These are phyloP conservation scores for Gossypium arboreum DNA, from an alignment of 345 rosid genomes.

Conservation along the genomic window DNA sequence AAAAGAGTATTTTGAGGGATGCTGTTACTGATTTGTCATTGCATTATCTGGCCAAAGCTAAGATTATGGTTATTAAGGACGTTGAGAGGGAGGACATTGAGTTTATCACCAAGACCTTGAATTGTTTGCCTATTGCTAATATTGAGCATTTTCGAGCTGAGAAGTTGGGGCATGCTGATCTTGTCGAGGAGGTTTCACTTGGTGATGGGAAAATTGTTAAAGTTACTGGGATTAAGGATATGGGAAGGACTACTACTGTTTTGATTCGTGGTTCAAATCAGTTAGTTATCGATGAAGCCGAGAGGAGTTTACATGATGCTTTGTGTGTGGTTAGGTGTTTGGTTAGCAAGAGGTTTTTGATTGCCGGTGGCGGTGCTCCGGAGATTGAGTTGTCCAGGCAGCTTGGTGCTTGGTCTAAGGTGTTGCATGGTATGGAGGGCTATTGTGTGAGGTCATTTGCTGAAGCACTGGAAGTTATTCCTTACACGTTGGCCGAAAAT, in stretches of 20 bases:
- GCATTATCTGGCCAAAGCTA: slow-evolving; percentile 91
- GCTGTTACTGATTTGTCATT: slow-evolving; percentile 92
- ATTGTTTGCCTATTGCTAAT: slow-evolving; percentile 91
- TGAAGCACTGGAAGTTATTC: slow-evolving; percentile 95
- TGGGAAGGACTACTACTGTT: slow-evolving; percentile 91
- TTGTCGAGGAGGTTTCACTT: slow-evolving; percentile 84
- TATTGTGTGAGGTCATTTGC: slow-evolving; percentile 85
- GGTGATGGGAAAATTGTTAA: slow-evolving; percentile 97
- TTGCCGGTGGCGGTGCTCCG: slow-evolving; percentile 99
- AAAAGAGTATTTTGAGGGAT: slow-evolving; percentile 97
- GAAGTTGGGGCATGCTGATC: slow-evolving; percentile 85
- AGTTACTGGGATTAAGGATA: slow-evolving; percentile 80
- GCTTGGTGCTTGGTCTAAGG: slow-evolving; percentile 99
- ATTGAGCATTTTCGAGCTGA: slow-evolving; percentile 88
- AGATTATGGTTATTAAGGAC: slow-evolving; percentile 89
- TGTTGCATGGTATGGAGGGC: slow-evolving; percentile 96
- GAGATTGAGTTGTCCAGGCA: slow-evolving; percentile 97
- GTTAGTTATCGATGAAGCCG: slow-evolving; percentile 92
- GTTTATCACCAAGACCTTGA: slow-evolving; percentile 88
- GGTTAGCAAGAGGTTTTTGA: slow-evolving; percentile 85
- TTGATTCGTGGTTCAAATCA: slow-evolving; percentile 92
- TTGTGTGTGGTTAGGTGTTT: slow-evolving; percentile 90
- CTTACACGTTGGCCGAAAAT: slow-evolving; percentile 93
- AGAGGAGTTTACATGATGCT: slow-evolving; percentile 95
- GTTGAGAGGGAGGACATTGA: slow-evolving; percentile 98